Conservation (phyloP, 73 alveolate genomes). For the Paramecium primaurelia region DNA sequence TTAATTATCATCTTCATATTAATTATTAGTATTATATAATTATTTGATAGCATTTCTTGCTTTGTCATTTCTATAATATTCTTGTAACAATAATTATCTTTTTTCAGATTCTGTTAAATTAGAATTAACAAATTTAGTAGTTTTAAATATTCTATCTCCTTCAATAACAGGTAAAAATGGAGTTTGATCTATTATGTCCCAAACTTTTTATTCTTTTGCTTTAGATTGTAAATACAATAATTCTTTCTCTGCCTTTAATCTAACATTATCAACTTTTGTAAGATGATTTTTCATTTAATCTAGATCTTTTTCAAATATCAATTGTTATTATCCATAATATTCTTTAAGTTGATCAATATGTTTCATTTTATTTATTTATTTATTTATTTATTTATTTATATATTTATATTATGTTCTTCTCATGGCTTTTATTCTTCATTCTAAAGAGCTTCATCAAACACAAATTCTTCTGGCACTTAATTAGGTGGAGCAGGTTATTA, state of each 20-base stretch:
- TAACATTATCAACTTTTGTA: background rate
- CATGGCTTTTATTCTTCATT: conserved; percentile 14
- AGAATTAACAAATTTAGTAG: background rate
- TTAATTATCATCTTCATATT: background rate
- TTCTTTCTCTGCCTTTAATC: background rate
- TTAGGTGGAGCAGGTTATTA: conserved; percentile 53
- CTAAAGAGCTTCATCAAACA: conserved; percentile 69
- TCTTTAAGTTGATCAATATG: background rate
- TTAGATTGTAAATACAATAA: background rate
- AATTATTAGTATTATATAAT: background rate
- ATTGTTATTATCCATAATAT: background rate
- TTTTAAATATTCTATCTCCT: conserved; percentile 13
- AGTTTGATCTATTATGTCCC: conserved; percentile 3
- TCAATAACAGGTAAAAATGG: background rate
- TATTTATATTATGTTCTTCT: background rate
- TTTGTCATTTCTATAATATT: background rate
- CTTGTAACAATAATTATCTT: background rate
- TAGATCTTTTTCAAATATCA: background rate
- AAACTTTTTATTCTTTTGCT: background rate
- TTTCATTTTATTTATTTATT: background rate
- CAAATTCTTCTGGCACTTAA: conserved; percentile 75
- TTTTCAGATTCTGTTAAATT: background rate
- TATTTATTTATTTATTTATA: background rate
- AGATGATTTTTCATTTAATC: background rate
- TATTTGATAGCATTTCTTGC: background rate